Evolutionary conservation across 441 rosid genomes (phyloP).

Genomic region (Gossypium trilobum): DNA sequence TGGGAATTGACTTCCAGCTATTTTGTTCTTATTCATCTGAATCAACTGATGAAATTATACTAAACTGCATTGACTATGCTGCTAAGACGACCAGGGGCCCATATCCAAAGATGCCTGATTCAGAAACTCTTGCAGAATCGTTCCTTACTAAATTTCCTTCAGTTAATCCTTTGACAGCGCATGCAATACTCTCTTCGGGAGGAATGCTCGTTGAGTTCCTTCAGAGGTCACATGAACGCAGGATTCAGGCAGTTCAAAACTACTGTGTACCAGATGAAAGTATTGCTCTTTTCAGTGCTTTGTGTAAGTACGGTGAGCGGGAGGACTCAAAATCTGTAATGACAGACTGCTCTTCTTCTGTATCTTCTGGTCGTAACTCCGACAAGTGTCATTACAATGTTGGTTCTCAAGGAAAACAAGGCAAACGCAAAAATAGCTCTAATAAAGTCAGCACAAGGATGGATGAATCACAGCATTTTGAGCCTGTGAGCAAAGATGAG

Average conservation of each 20-base stretch:
- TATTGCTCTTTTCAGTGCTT: conserved; percentile 52
- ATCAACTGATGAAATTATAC: conserved; percentile 63
- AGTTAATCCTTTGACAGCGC: conserved; percentile 78
- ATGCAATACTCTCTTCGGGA: conserved; percentile 63
- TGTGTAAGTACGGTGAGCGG: conserved; percentile 71
- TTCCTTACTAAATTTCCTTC: conserved; percentile 92
- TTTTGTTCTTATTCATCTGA: conserved; percentile 70
- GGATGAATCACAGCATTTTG: conserved; percentile 37
- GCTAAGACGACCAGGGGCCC: conserved; percentile 32
- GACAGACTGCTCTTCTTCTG: conserved; percentile 89
- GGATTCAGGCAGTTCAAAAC: conserved; percentile 44
- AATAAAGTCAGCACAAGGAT: conserved; percentile 24
- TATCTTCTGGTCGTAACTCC: conserved; percentile 77
- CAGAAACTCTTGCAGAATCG: conserved; percentile 84
- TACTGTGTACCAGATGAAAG: conserved; percentile 71
- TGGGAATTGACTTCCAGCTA: conserved; percentile 81
- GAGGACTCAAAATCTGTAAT: conserved; percentile 87
- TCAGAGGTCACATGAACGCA: conserved; percentile 49
- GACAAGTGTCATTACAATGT: conserved; percentile 34
- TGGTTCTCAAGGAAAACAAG: conserved; percentile 40
- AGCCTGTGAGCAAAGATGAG: conserved; percentile 28
- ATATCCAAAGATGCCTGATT: conserved; percentile 66
- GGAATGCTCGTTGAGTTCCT: conserved; percentile 56
- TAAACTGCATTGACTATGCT: conserved; percentile 50
- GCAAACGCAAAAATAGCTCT: conserved; percentile 25